These are phyloP conservation scores for Adiantum capillusveneris DNA, from an alignment of 75 land plant genomes.

Conservation along the genomic window DNA sequence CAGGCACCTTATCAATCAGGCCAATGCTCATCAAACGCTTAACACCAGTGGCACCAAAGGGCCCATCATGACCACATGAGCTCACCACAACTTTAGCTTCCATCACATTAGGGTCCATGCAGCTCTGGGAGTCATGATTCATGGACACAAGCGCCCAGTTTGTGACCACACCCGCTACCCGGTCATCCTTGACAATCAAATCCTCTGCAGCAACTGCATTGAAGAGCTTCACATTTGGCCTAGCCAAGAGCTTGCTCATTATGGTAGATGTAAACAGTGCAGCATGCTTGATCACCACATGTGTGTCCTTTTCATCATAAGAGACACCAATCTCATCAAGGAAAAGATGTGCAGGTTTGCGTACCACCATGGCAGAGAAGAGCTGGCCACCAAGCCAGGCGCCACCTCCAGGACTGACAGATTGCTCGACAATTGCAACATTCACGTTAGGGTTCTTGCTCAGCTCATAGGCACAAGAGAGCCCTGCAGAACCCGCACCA, in stretches of 20 bases:
- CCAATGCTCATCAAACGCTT: slow-evolving; percentile 85
- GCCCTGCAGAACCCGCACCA: slow-evolving; percentile 91
- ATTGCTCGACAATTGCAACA: slow-evolving; percentile 83
- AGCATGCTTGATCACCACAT: slow-evolving; percentile 88
- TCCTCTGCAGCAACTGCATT: slow-evolving; percentile 97
- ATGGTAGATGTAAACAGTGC: slow-evolving; percentile 93
- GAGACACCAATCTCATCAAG: slow-evolving; percentile 73
- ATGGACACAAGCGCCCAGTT: slow-evolving; percentile 95
- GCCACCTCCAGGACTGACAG: slow-evolving; percentile 95
- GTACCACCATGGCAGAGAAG: slow-evolving; percentile 91
- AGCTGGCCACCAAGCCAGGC: slow-evolving; percentile 99
- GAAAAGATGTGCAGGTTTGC: slow-evolving; percentile 87
- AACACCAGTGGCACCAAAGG: slow-evolving; percentile 93
- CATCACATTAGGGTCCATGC: slow-evolving; percentile 99
- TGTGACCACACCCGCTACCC: slow-evolving; percentile 85
- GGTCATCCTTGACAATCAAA: slow-evolving; percentile 62
- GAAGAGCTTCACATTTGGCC: slow-evolving; percentile 97
- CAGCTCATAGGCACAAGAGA: slow-evolving; percentile 90
- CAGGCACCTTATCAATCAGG: slow-evolving; percentile 84
- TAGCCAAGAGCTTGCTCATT: slow-evolving; percentile 78
- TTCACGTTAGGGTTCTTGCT: slow-evolving; percentile 72
- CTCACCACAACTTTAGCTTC: slow-evolving; percentile 96
- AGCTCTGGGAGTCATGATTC: slow-evolving; percentile 92
- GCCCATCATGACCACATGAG: slow-evolving; percentile 94
- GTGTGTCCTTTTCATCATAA: slow-evolving; percentile 76